These are phyloP conservation scores for Cyclotella kingstonii DNA, from an alignment of 108 stramenopile genomes.

Conservation along the genomic window DNA sequence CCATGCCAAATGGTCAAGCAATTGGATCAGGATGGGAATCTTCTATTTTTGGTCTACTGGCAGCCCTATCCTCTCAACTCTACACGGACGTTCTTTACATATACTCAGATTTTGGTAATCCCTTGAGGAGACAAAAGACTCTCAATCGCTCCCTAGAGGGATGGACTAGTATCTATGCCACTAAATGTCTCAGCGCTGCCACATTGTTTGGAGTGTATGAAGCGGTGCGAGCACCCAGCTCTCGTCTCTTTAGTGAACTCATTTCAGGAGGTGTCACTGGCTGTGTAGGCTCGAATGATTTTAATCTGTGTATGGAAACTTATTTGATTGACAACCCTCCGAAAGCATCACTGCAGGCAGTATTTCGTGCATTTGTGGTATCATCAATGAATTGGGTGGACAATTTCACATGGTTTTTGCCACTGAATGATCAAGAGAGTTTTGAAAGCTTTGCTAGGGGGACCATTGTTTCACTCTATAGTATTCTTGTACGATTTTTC, in stretches of 20 bases:
- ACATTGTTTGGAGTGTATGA: conserved; percentile 81
- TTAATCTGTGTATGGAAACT: conserved; percentile 61
- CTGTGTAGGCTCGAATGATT: conserved; percentile 61
- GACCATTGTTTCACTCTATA: conserved; percentile 19
- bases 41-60: conserved; percentile 63
- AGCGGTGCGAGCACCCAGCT: conserved; percentile 50
- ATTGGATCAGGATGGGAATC: conserved; percentile 52
- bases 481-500: conserved; percentile 12
- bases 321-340: conserved; percentile 63
- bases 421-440: conserved; percentile 33
- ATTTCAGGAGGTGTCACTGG: conserved; percentile 67
- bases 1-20: conserved; percentile 29
- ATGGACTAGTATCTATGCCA: conserved; percentile 58
- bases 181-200: conserved; percentile 50
- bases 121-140: conserved; percentile 50
- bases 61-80: conserved; percentile 63
- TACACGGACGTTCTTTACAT: conserved; percentile 70
- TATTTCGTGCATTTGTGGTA: conserved; percentile 50
- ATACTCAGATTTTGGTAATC: conserved; percentile 56
- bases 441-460: conserved; percentile 24
- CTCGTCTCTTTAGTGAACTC: conserved; percentile 38
- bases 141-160: conserved; percentile 46
- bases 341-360: conserved; percentile 46
- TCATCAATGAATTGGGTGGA: conserved; percentile 26
- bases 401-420: conserved; percentile 30